Base-by-base conservation (phyloP, 139 green algal genomes). In the Edaphochlamys debaryana region DNA sequence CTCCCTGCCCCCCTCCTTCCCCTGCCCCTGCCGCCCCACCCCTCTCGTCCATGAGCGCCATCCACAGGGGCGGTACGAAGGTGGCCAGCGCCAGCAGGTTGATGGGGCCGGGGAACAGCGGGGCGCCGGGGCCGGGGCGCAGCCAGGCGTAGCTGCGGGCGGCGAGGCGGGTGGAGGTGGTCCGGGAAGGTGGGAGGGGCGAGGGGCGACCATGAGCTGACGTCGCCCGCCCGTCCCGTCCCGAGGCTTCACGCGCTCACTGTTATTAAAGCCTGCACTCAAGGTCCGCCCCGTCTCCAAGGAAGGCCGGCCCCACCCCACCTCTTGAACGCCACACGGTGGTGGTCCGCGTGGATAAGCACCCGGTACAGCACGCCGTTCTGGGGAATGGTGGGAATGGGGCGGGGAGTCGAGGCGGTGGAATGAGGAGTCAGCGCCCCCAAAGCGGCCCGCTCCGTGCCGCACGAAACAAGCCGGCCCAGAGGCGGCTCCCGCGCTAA, bases 61-160 rank as follows among this genome's bases (percentile, higher is more conserved):
- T 52, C 72, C 72, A 79, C 36, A 79, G 72, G 23, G 72, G 72
- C 72, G 72, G 72, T 22, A 79, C 29, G 37, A 79, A 52, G 29
- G 38, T 27, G 0, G 56, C 9, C 36, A 79, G 22, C 23, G 30
- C 72, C 54, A 79, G 36, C 2, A 37, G 20, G 36, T 69, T 68
- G 23, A 79, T 40, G 29, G 72, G 72, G 8, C 6, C 29, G 32
- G 72, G 72, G 72, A 54, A 68, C 52, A 38, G 19, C 25, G 72
- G 72, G 15, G 52, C 25, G 29, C 37, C 38, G 38, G 56, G 2
- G 8, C 52, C 19, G 42, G 54, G 52, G 5, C 54, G 32, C 23
- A 79, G 72, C 54, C 56, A 79, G 11, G 34, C 72, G 54, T 79
- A 79, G 50, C 72, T 79, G 72, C 58, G 27, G 13, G 58, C 54